Percentiles rank a stretch among this genome's conserved stretches.
phyloP scores from a whole-genome alignment of 805 yeast genomes.

The Kodamaea hsintzibuensis region DNA sequence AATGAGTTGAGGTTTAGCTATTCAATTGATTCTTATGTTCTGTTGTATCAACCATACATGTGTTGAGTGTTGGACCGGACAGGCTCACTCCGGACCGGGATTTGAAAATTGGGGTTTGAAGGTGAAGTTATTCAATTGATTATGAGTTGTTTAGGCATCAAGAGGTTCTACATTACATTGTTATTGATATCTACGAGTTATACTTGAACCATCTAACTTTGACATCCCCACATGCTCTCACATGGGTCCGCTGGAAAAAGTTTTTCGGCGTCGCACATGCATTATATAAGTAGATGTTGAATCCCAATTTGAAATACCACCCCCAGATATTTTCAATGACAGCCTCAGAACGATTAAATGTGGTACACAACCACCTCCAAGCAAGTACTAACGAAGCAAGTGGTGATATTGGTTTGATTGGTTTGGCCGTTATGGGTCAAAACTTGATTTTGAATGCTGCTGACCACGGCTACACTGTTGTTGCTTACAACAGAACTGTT shows the following conservation, averaged over 20 bases:
- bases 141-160: no score
- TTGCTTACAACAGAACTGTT: slow-evolving; percentile 97
- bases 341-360: slow-evolving; percentile 12
- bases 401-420: slow-evolving; percentile 98
- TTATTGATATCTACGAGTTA: no score
- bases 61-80: background rate
- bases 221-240: background rate
- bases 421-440: slow-evolving; percentile 99
- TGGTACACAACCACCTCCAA: slow-evolving; percentile 15
- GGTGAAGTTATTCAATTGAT: background rate
- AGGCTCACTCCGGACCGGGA: slow-evolving; percentile 3
- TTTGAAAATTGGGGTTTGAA: background rate
- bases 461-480: slow-evolving; percentile 97
- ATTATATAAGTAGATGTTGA: background rate
- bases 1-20: background rate
- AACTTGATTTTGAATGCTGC: slow-evolving; percentile 97
- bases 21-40: background rate
- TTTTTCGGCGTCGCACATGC: background rate
- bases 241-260: background rate
- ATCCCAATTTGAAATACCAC: background rate
- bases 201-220: no score
- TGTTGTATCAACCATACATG: background rate
- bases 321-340: slow-evolving; percentile 6
- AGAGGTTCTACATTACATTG: no score
- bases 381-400: slow-evolving; percentile 39